A percentile compares a stretch with the other conserved stretches of the same genome.
These are phyloP conservation scores for Nymphaea colorata DNA, from an alignment of 164 flowering plant species.

Conservation along the genomic window DNA sequence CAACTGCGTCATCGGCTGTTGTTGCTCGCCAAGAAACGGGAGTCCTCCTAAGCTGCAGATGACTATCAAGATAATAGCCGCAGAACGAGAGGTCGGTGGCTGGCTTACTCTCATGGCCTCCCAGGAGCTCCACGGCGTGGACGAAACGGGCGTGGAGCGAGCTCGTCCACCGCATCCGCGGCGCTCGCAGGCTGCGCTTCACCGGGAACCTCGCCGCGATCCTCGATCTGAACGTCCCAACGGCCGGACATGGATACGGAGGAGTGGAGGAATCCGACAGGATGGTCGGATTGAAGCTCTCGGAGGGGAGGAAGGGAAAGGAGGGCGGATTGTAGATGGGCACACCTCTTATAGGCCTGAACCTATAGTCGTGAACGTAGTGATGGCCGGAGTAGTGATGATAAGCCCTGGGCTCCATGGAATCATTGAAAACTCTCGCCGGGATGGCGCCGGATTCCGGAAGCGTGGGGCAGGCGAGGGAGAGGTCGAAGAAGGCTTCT, in stretches of 20 bases:
- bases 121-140: conserved; percentile 92
- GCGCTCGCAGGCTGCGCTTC: conserved; percentile 81
- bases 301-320: conserved; percentile 20
- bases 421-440: background rate
- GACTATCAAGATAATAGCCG: too few relatives aligned
- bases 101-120: conserved; percentile 94
- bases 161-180: conserved; percentile 96
- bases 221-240: conserved; percentile 54
- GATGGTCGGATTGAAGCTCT: conserved; percentile 7
- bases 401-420: background rate
- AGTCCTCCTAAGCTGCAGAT: too few relatives aligned
- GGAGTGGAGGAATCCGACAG: conserved; percentile 5
- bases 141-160: conserved; percentile 93
- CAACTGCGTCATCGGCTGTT: too few relatives aligned
- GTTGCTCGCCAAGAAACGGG: too few relatives aligned
- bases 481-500: conserved; percentile 33
- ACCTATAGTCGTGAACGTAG: conserved; percentile 27
- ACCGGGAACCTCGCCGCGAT: conserved; percentile 57
- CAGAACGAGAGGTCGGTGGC: background rate
- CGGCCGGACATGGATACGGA: conserved; percentile 13
- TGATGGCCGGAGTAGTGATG: background rate
- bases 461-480: conserved; percentile 41
- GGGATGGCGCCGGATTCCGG: conserved; percentile 11
- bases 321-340: conserved; percentile 62
- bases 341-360: conserved; percentile 78